Evolutionary conservation across 768 basidiomycete species (phyloP).

Genomic region (Gyrodon lividus): DNA sequence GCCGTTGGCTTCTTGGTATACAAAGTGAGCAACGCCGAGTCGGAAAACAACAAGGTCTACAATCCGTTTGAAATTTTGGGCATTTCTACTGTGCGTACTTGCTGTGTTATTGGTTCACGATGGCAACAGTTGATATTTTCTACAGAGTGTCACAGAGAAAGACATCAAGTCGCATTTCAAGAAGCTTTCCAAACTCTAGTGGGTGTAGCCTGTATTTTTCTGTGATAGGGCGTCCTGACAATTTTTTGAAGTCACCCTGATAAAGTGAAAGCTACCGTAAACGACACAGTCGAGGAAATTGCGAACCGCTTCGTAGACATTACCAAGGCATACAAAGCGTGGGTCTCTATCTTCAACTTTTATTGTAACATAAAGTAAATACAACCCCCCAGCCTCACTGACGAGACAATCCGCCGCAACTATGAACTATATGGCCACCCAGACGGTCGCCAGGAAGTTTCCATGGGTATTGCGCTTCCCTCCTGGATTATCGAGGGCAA

Average conservation of each 20-base stretch:
- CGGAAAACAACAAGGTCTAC: conserved; percentile 72
- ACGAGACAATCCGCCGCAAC: conserved; percentile 90
- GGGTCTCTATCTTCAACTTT: conserved; percentile 25
- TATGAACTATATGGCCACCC: conserved; percentile 89
- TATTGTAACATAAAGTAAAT: neutral
- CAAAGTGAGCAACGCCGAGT: conserved; percentile 51
- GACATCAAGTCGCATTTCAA: conserved; percentile 97
- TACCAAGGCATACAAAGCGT: conserved; percentile 98
- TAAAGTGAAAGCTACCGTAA: conserved; percentile 81
- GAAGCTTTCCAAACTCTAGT: conserved; percentile 87
- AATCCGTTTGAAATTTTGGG: conserved; percentile 95
- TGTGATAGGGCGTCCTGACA: neutral
- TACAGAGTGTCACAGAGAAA: conserved; percentile 70
- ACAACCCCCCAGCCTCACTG: conserved; percentile 62
- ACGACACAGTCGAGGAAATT: conserved; percentile 84
- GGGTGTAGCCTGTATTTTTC: neutral
- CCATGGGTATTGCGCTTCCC: conserved; percentile 94
- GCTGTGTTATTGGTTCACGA: neutral
- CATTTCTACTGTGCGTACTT: conserved; percentile 47
- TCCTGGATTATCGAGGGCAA: conserved; percentile 90
- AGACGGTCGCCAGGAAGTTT: conserved; percentile 92
- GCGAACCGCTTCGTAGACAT: conserved; percentile 86
- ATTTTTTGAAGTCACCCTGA: conserved; percentile 78
- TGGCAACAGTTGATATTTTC: neutral
- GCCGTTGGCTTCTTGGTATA: conserved; percentile 67